These are phyloP conservation scores for Wickerhamomyces sp. DNA, from an alignment of 1,139 yeast genomes.

Conservation along the genomic window DNA sequence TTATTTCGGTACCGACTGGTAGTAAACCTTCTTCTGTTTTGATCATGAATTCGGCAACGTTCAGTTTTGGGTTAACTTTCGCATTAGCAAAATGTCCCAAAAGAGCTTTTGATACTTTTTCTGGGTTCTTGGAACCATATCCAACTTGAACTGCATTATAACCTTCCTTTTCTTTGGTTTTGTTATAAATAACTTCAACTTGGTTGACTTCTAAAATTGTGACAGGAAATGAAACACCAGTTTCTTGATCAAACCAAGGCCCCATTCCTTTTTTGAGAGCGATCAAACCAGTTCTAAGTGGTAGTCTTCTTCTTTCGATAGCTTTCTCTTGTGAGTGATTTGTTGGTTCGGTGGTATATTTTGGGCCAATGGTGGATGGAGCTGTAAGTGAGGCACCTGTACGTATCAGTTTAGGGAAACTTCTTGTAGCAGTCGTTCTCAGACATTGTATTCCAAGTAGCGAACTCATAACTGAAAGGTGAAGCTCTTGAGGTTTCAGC, in stretches of 20 bases:
- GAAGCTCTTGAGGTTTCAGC: too few species aligned
- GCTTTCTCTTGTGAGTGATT: slow-evolving; percentile 55
- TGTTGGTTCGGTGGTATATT: slow-evolving; percentile 14
- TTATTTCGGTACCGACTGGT: slow-evolving; percentile 73
- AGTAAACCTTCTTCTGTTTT: slow-evolving; percentile 60
- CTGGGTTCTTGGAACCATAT: slow-evolving; percentile 62
- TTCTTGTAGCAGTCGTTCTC: slow-evolving; percentile 8
- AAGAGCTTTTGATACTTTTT: slow-evolving; percentile 58
- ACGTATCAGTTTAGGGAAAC: slow-evolving; percentile 21
- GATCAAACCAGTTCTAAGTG: slow-evolving; percentile 76
- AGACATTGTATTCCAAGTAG: slow-evolving; percentile 11
- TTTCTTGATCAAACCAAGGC: slow-evolving; percentile 63
- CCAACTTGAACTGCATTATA: slow-evolving; percentile 87
- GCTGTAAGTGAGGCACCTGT: slow-evolving; percentile 44
- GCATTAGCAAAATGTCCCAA: slow-evolving; percentile 81
- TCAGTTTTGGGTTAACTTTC: slow-evolving; percentile 76
- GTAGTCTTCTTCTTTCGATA: slow-evolving; percentile 60
- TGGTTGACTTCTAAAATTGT: slow-evolving; percentile 86
- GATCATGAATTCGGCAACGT: slow-evolving; percentile 74
- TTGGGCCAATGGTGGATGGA: slow-evolving; percentile 26
- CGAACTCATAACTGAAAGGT: slow-evolving; percentile 10
- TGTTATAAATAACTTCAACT: slow-evolving; percentile 76
- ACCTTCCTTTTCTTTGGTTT: slow-evolving; percentile 67
- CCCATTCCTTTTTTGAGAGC: slow-evolving; percentile 90
- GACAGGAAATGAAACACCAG: slow-evolving; percentile 69